Conservation (phyloP, 495 filamentous ascomycete genomes). For the Trichoderma parareesei region DNA sequence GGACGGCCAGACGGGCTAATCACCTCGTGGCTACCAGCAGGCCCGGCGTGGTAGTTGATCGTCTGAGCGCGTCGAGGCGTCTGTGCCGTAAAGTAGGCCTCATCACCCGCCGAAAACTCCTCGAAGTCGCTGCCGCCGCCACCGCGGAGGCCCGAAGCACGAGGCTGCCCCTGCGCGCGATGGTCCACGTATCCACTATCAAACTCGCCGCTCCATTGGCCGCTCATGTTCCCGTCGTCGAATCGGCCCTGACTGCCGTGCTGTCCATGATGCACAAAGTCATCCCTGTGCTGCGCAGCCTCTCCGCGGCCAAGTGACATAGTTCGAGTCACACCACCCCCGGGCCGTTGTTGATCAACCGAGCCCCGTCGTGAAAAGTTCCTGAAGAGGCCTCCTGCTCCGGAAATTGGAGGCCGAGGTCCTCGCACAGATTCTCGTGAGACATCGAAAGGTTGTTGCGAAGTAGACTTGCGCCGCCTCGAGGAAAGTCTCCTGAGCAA, state of each 20-base stretch:
- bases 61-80: constrained; percentile 19
- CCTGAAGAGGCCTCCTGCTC: constrained; percentile 24
- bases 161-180: neutral
- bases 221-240: constrained; percentile 45
- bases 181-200: constrained; percentile 23
- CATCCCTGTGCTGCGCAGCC: neutral
- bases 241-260: constrained; percentile 27
- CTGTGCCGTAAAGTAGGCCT: constrained; percentile 33
- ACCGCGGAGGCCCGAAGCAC: neutral
- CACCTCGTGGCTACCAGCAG: constrained; percentile 9
- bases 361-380: constrained; percentile 29
- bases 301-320: constrained; percentile 52
- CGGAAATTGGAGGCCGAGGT: constrained; percentile 25
- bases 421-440: constrained; percentile 14
- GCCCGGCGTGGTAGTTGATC: neutral
- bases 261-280: neutral
- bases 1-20: constrained; percentile 21
- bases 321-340: constrained; percentile 43
- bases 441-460: constrained; percentile 5
- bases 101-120: constrained; percentile 36
- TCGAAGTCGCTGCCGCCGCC: neutral
- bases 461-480: neutral
- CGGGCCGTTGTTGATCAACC: constrained; percentile 35
- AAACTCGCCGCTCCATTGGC: constrained; percentile 34
- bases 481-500: constrained; percentile 23